These are phyloP conservation scores for Phytophthora constricta DNA, from an alignment of 352 stramenopile genomes.

Conservation along the genomic window DNA sequence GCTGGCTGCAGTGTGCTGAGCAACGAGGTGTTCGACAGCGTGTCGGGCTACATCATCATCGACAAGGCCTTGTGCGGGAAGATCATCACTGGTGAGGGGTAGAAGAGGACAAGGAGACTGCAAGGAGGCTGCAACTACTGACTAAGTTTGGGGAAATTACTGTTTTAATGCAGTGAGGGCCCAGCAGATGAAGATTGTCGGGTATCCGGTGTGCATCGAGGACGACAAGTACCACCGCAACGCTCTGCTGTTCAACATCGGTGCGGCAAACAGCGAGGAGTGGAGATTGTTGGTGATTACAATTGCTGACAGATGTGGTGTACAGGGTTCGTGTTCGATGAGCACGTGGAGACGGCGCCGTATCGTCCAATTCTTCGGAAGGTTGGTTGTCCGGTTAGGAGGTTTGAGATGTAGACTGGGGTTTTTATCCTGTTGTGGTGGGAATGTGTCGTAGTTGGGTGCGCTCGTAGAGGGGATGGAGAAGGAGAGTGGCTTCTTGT, in stretches of 20 bases:
- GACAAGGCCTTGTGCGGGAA: constrained; percentile 88
- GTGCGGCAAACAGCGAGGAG: constrained; percentile 13
- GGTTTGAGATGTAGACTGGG: not conserved
- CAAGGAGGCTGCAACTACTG: no score
- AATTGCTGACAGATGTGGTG: not conserved
- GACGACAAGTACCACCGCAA: constrained; percentile 92
- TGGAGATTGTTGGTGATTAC: not conserved
- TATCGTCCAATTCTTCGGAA: constrained; percentile 89
- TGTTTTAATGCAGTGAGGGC: constrained; percentile 56
- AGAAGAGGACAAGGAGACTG: no score
- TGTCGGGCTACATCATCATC: constrained; percentile 91
- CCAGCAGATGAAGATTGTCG: constrained; percentile 86
- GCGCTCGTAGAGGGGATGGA: constrained; percentile 88
- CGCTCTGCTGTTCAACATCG: constrained; percentile 90
- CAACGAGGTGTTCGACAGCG: constrained; percentile 85
- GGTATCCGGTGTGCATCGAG: constrained; percentile 88
- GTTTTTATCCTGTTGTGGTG: constrained; percentile 9
- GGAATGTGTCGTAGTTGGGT: constrained; percentile 45
- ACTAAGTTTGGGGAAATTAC: no score
- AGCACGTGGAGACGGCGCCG: constrained; percentile 72
- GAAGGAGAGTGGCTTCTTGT: constrained; percentile 86
- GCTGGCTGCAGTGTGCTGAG: constrained; percentile 65
- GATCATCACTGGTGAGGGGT: constrained; percentile 75
- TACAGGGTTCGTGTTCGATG: constrained; percentile 84
- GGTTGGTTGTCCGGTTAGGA: constrained; percentile 29